These are phyloP conservation scores for Russula dissimulans DNA, from an alignment of 768 basidiomycete genomes.

Conservation along the genomic window DNA sequence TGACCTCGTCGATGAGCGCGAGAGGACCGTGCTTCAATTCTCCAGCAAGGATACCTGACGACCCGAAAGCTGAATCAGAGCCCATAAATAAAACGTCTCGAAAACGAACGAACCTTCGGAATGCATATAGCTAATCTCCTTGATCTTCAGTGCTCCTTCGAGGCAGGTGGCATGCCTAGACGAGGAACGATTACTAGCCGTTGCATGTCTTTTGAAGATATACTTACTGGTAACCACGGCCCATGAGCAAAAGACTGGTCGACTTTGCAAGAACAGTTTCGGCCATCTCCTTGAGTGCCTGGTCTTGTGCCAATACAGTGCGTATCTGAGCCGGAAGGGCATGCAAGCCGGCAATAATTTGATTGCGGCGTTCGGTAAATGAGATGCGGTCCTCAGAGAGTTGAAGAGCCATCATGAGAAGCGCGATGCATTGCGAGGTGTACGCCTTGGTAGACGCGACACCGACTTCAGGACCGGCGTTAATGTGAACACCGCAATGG, in stretches of 20 bases:
- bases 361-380: slow-evolving; percentile 78
- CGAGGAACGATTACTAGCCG: not conserved
- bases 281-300: slow-evolving; percentile 70
- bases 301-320: slow-evolving; percentile 73
- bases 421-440: slow-evolving; percentile 97
- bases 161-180: slow-evolving; percentile 86
- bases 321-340: slow-evolving; percentile 86
- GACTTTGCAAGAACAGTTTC: slow-evolving; percentile 66
- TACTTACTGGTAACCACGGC: slow-evolving; percentile 88
- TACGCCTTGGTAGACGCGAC: slow-evolving; percentile 99
- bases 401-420: slow-evolving; percentile 98
- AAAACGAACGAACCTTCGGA: slow-evolving; percentile 45
- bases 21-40: slow-evolving; percentile 99
- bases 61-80: slow-evolving; percentile 6
- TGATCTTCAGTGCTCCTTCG: slow-evolving; percentile 98
- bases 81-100: not conserved
- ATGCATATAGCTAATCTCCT: slow-evolving; percentile 95
- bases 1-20: slow-evolving; percentile 95
- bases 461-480: slow-evolving; percentile 97
- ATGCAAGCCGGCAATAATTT: slow-evolving; percentile 90
- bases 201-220: not conserved
- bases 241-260: slow-evolving; percentile 91
- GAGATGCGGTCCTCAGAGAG: slow-evolving; percentile 96
- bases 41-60: slow-evolving; percentile 84
- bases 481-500: slow-evolving; percentile 99